Evolutionary conservation across 1,139 yeast species (phyloP), one percentile per base, ranked within the genome.

Genomic region (Hyphopichia khmerensis): DNA sequence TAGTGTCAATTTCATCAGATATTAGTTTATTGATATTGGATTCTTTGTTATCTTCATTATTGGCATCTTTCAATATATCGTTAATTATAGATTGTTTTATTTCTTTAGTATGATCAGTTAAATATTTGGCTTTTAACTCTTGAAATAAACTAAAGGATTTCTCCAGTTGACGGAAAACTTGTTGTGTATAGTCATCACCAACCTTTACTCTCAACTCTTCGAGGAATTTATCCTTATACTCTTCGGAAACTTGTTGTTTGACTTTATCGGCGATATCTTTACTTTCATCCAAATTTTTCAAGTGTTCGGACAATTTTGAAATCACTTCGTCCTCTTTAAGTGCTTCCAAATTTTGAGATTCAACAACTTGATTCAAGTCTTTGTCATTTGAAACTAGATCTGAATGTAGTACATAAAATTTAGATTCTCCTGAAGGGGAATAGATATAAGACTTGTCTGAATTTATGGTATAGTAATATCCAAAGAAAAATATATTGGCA

Each of bases 121-220:
- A 47, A 43, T 51, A 59, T 7, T 52, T 48, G n/a, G 49, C 46
- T 40, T 51, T 52, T 43, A 56, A 38, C 32, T 50, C 53, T 21
- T 49, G 52, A 40, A 50, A 47, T 17, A 54, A 38, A 15, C 41
- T 46, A 44, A 43, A 54, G 26, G 53, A 47, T 29, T 51, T 38
- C 18, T 40, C 36, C 39, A 46, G 45, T 26, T 47, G 36, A 6
- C 40, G 36, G 31, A 48, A 49, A 33, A 42, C 38, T 16, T 51
- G 47, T 29, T 42, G 26, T 29, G 58, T 51, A 44, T 45, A 49
- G 23, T 48, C 40, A 9, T 33, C 17, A 18, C 40, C 27, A 34
- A 54, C 44, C 24, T 48, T 41, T 7, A 18, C 17, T 35, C 42
- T 42, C 36, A 55, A 42, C 33, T 44, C 43, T 42, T 4, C 43